Percentiles rank a stretch among this genome's conserved stretches.
phyloP scores from a whole-genome alignment of 176 grass and related monocot species.

The Tuctoria greenei region DNA sequence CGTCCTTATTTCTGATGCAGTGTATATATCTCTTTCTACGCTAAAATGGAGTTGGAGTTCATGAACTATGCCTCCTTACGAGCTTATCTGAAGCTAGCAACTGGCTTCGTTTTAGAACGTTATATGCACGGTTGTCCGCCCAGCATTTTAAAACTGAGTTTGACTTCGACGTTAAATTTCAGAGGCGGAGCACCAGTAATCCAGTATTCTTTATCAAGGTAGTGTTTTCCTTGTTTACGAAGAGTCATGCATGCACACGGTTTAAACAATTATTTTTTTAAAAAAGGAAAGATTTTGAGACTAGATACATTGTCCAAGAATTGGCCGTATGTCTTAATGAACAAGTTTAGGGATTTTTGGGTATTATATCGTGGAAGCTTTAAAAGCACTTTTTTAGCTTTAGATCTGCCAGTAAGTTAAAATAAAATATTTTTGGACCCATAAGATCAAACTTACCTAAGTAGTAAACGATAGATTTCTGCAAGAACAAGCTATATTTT shows the following conservation, averaged over 20 bases:
- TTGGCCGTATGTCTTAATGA: neutral
- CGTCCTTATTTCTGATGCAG: neutral
- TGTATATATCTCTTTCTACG: constrained; percentile 3
- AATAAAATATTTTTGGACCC: neutral
- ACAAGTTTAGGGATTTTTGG: neutral
- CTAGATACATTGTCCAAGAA: neutral
- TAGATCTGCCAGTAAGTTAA: neutral
- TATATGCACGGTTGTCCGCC: constrained; percentile 1
- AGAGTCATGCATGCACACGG: neutral
- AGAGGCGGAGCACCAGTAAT: neutral
- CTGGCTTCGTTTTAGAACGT: neutral
- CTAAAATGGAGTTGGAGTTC: neutral
- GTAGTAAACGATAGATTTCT: no score
- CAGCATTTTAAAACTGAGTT: neutral
- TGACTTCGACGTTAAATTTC: neutral
- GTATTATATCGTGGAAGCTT: neutral
- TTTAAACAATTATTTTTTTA: neutral
- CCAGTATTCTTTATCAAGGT: neutral
- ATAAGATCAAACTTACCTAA: neutral
- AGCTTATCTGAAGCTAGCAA: neutral
- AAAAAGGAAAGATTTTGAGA: neutral
- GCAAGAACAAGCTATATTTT: no score
- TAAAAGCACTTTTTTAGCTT: neutral
- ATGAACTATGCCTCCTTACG: neutral
- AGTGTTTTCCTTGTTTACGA: neutral